These are phyloP conservation scores for Malus asiatica DNA, from an alignment of 306 rosid genomes.

Conservation along the genomic window DNA sequence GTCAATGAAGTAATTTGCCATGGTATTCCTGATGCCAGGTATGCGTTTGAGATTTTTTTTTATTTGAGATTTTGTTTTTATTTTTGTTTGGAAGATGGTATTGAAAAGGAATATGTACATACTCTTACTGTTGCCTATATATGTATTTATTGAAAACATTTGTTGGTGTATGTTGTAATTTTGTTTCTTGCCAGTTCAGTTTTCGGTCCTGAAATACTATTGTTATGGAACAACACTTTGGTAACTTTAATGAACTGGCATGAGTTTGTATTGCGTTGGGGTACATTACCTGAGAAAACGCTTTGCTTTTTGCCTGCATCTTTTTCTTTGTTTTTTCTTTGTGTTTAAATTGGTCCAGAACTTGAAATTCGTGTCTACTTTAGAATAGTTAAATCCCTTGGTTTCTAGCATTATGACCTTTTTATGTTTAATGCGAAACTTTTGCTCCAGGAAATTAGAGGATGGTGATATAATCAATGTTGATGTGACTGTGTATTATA, in stretches of 20 bases:
- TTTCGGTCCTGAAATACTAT: background rate
- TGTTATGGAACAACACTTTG: background rate
- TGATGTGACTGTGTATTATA: slow-evolving; percentile 80
- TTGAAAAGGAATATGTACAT: background rate
- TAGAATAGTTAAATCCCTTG: background rate
- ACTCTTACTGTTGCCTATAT: background rate
- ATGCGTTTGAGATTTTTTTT: background rate
- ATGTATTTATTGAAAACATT: background rate
- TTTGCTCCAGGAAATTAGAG: slow-evolving; percentile 73
- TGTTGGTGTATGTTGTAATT: background rate
- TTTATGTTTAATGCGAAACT: background rate
- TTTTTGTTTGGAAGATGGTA: background rate
- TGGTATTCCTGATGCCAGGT: slow-evolving; percentile 99
- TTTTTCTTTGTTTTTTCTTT: background rate
- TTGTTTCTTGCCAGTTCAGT: background rate
- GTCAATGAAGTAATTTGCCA: slow-evolving; percentile 98
- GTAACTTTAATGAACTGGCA: background rate
- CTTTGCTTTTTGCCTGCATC: background rate
- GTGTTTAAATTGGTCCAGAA: background rate
- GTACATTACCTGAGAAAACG: background rate
- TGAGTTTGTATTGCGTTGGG: background rate
- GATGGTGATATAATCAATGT: slow-evolving; percentile 91
- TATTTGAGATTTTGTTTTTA: background rate
- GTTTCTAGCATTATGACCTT: background rate
- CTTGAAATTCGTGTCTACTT: background rate